Evolutionary conservation across 2,329 filamentous ascomycete genomes (phyloP), one percentile per base, ranked within the genome.

Genomic region (Metarhizium humberi): DNA sequence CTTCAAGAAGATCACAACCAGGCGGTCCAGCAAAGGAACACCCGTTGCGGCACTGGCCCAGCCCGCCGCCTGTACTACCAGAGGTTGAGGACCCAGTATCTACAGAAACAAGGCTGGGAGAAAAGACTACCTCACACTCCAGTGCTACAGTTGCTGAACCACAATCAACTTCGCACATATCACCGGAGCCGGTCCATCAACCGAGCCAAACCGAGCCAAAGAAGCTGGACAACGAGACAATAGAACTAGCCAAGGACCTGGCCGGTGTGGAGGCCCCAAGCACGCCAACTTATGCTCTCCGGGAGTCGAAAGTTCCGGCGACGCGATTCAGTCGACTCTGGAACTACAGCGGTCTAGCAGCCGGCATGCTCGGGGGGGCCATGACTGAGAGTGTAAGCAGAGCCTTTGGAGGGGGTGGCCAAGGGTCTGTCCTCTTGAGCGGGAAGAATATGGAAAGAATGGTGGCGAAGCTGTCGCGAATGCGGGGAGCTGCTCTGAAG

Each of bases 401-500:
- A 57, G 85, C 86, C 2, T 85, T 92, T 40, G 89, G 90, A 6
- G 81, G 85, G 54, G 78, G 79, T 18, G 72, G 75, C 4, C 69
- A 78, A 57, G 90, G 91, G 1, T 96, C 92, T 1, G 76, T 96
- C 8, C 84, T 99, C 74, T 81, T 99, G 55, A 97, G 89, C 69
- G 81, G 90, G 6, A 85, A 78, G 10, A 99, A 99, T 66, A 91
- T 97, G 81, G 92, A 97, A 68, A 82, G 95, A 50, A 79, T 99
- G 8, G 94, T 99, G 2, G 79, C 90, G 5, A 96, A 95, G 70
- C 79, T 99, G 3, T 97, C 92, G 3, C 87, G 89, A 25, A 99
- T 99, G 94, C 84, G 94, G 64, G 94, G 94, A 42, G 95, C 94
- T 6, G 94, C 94, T n/a, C 77, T 99, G 46, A 99, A 99, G 74